Conservation (phyloP, 2,329 filamentous ascomycete genomes). For the Aspergillus vadensis region DNA sequence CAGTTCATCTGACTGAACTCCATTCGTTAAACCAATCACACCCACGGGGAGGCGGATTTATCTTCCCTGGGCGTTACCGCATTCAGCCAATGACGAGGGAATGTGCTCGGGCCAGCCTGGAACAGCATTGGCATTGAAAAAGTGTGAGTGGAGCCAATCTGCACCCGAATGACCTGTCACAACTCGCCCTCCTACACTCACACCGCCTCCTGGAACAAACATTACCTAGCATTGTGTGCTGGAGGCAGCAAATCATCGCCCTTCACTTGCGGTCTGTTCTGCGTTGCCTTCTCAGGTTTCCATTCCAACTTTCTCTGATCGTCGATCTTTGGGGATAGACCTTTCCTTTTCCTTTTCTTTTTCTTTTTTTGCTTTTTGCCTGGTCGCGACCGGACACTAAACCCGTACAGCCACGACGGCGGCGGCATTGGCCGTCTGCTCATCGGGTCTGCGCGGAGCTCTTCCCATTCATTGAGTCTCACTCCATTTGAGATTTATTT, state of each 20-base stretch:
- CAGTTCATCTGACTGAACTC: not conserved
- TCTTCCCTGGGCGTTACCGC: slow-evolving; percentile 8
- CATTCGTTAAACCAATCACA: slow-evolving; percentile 2
- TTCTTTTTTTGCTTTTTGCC: no score
- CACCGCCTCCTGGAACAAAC: slow-evolving; percentile 18
- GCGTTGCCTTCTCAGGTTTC: no score
- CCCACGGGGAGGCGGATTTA: slow-evolving; percentile 8
- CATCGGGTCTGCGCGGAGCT: not conserved
- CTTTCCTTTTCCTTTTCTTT: no score
- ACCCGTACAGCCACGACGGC: not conserved
- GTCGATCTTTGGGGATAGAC: no score
- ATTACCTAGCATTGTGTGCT: not conserved
- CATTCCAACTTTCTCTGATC: no score
- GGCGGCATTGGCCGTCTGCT: not conserved
- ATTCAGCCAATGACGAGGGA: slow-evolving; percentile 7
- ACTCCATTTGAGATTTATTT: not conserved
- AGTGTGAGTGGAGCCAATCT: slow-evolving; percentile 2
- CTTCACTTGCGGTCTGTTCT: no score
- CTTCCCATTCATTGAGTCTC: not conserved
- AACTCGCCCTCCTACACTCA: slow-evolving; percentile 8
- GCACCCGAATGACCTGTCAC: slow-evolving; percentile 18
- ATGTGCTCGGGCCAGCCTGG: slow-evolving; percentile 10
- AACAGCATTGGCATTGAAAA: not conserved
- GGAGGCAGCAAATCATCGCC: no score
- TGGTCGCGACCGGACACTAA: not conserved